Base-by-base conservation (phyloP, 768 basidiomycete species). In the Rhodotorula kratochvilovae region DNA sequence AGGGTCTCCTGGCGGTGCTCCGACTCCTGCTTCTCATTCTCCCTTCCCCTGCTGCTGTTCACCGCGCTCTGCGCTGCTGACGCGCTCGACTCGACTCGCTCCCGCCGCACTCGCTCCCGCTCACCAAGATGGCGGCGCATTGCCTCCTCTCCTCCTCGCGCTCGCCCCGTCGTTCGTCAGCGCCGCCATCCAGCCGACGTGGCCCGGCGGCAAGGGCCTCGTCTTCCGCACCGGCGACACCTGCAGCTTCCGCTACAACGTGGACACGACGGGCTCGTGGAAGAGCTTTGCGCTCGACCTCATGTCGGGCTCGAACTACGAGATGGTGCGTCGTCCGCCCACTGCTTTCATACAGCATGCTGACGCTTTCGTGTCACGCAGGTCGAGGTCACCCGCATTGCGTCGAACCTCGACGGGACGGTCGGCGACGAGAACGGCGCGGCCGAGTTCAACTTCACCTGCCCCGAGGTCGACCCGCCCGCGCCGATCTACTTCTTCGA, bases 401-500 rank as follows among this genome's bases (percentile, higher is more conserved):
- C 68, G 1, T 31, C 35, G 5, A 68, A 45, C 1, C 39, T 76
- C 39, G 76, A 76, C 39, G 76, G 70, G 0, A 76, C 76, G 5
- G n/a, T n/a, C 7, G 60, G 43, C 1, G 43, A 56, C 42, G 56
- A 69, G 7, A 43, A 31, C n/a, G 48, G 48, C 48, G 25, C 23
- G 23, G 48, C 48, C 48, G 61, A 72, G 46, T 23, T 50, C 56
- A 27, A 35, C 8, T 76, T 58, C 31, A 50, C 19, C 0, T 74
- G 76, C 43, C 76, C 76, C 1, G 63, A 71, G 13, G 76, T 76
- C 29, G 59, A 55, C 7, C 67, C 68, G 27, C 56, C 59, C 2
- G 73, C 76, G 19, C 64, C 70, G 0, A 76, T 76, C 59, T 76
- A 76, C 53, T 76, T 76, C 65, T 70, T 48, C 17, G 45, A 66